Conservation (phyloP, 805 yeast species). For the Candida chauliodis region DNA sequence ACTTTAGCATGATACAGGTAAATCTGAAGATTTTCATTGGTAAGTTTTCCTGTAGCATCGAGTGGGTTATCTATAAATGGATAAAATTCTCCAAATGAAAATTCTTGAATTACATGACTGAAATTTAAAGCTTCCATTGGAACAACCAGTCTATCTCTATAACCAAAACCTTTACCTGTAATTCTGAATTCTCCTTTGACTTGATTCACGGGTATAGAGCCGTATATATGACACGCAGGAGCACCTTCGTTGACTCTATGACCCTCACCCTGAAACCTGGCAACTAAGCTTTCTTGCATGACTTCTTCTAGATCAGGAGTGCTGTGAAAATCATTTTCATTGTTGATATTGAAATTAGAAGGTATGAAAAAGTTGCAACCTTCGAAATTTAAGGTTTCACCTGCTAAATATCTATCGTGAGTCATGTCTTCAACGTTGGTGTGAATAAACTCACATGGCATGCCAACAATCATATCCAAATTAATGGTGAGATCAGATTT, state of each 20-base stretch:
- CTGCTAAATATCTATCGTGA: conserved; percentile 73
- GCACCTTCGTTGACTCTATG: conserved; percentile 46
- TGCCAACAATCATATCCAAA: conserved; percentile 73
- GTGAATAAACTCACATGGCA: conserved; percentile 76
- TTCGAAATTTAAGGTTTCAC: conserved; percentile 69
- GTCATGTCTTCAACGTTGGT: conserved; percentile 78
- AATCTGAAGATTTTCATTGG: conserved; percentile 46
- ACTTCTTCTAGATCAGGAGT: conserved; percentile 65
- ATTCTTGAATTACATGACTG: conserved; percentile 80
- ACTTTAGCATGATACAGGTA: conserved; percentile 71
- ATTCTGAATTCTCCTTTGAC: conserved; percentile 85
- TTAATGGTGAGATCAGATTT: conserved; percentile 63
- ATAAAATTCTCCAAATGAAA: conserved; percentile 86
- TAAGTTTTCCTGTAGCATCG: conserved; percentile 64
- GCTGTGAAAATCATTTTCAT: conserved; percentile 44
- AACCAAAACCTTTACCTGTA: conserved; percentile 72
- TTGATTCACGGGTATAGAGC: conserved; percentile 77
- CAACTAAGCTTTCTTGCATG: conserved; percentile 61
- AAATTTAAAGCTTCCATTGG: conserved; percentile 60
- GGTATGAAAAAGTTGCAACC: conserved; percentile 61
- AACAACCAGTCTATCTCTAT: conserved; percentile 44
- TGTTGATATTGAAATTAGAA: conserved; percentile 40
- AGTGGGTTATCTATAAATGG: conserved; percentile 87
- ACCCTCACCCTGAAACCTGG: conserved; percentile 53
- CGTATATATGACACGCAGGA: conserved; percentile 85